A percentile compares a stretch with the other conserved stretches of the same genome.
Evolutionary conservation across 805 yeast species (phyloP).

Genomic region (Candida golubevii): DNA sequence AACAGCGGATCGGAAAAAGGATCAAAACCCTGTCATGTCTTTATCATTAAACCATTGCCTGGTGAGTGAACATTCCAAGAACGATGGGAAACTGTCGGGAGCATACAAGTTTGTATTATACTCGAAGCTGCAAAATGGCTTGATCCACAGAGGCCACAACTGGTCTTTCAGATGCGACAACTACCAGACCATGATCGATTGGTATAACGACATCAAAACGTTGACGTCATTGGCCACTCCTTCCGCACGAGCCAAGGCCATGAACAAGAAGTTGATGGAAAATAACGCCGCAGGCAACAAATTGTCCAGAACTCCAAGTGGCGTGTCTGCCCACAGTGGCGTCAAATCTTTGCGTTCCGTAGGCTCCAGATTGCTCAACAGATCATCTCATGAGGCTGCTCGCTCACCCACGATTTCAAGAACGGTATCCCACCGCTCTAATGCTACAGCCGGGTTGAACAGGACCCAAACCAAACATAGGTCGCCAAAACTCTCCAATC

Average conservation of each 20-base stretch:
- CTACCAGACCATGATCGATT: constrained; percentile 70
- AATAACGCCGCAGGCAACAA: constrained; percentile 9
- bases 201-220: constrained; percentile 77
- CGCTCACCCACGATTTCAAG: constrained; percentile 4
- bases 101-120: constrained; percentile 75
- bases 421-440: constrained; percentile 9
- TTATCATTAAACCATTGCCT: constrained; percentile 73
- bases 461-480: constrained; percentile 26
- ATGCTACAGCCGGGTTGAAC: constrained; percentile 15
- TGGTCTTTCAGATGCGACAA: constrained; percentile 94
- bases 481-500: constrained; percentile 36
- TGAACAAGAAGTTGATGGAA: constrained; percentile 22
- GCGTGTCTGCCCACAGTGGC: constrained; percentile 12
- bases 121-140: constrained; percentile 65
- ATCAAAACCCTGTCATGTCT: constrained; percentile 79
- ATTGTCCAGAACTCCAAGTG: constrained; percentile 12
- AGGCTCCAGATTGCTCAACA: constrained; percentile 6
- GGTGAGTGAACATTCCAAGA: constrained; percentile 76
- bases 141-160: constrained; percentile 77
- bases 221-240: constrained; percentile 64
- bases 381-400: constrained; percentile 4
- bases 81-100: constrained; percentile 53
- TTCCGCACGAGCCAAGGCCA: constrained; percentile 47
- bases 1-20: constrained; percentile 73
- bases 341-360: constrained; percentile 9